Base-by-base conservation (phyloP, 1,284 basidiomycete species). In the Rhodotorula sp. region DNA sequence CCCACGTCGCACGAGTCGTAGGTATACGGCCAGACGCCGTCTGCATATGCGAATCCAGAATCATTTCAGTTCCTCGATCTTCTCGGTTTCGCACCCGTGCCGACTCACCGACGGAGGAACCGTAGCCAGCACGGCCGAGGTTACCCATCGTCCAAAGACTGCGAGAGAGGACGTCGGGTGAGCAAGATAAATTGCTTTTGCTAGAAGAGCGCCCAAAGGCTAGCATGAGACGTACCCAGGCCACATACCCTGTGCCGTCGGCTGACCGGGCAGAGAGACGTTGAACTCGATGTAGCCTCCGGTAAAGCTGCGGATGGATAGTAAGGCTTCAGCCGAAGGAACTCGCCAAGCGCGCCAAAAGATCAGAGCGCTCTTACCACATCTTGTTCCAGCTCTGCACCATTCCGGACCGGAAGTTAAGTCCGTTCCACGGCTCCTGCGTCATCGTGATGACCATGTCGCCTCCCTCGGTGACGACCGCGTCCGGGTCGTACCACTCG, bases 201-300 rank as follows among this genome's bases (percentile, higher is more conserved):
- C 20, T 18, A n/a, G 8, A 4, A 6, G 15, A 45, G 29, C 6
- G 18, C 33, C n/a, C n/a, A 30, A 26, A 30, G 24, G 37, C 12
- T 5, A 10, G 45, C 18, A 6, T 4, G 30, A 10, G 61, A 45
- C 61, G 26, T 29, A 62, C 62, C 75, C 76, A 6, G 80, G 79
- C 80, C 78, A 81, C 73, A 77, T 78, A 8, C 83, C 83, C n/a
- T 80, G 78, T 10, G 80, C 78, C 66, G 84, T 84, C 77, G 85
- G 87, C 24, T 82, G 81, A 1, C 95, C 95, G 0, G 95, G 95
- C 14, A 97, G 82, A n/a, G 85, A 86, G n/a, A 94, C 87, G 10
- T 85, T 84, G 7, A 86, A 85, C 77, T 83, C 83, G 60, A 84
- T 81, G 68, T 91, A 82, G 30, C 91, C 91, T 48, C 92, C 91